Base-by-base conservation (phyloP, 2,329 filamentous ascomycete species). In the Colletotrichum plurivorum region DNA sequence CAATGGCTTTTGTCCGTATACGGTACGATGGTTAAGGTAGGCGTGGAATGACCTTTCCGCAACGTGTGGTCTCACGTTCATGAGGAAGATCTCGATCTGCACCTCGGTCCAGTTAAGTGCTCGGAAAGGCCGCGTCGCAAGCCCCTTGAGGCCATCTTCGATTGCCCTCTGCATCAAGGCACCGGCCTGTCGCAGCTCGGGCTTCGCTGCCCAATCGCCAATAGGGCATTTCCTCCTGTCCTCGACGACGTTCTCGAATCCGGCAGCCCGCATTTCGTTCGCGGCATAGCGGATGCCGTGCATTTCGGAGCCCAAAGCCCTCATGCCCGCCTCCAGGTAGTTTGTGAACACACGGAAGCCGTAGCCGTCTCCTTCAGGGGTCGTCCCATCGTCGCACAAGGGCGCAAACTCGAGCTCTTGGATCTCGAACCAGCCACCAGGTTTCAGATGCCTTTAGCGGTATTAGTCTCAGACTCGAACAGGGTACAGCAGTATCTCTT, bases 371-470 rank as follows among this genome's bases (percentile, higher is more conserved):
- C 78, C 73, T 16, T 75, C 72, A 1, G 75, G 75, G 48, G 83
- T 82, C 1, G 82, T 81, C 51, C 73, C 56, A 76, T 88, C 85
- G 73, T 87, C 85, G 73, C 81, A 83, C 10, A 77, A 76, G 4
- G 82, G 76, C 13, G 71, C 71, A 72, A 82, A 81, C 48, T 81
- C 76, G 48, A 87, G 79, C 48, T 87, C 85, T 66, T 85, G 83
- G 25, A 86, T 73, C 71, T 88, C 85, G 27, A 87, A 77, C 63
- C 83, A 87, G 27, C 84, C 85, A 36, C 85, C 85, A 1, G 85
- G 85, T 68, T 86, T 86, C 9, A 87, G 76, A 71, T 87, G 84
- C 61, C 84, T 86, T 49, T 15, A 4, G 4, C 2, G 9, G 6
- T 7, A 16, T 63, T 16, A 67, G 52, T 16, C 39, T 25, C 36